Base-by-base conservation (phyloP, 2,329 filamentous ascomycete genomes). In the Pseudopyrenochaeta lycopersici region DNA sequence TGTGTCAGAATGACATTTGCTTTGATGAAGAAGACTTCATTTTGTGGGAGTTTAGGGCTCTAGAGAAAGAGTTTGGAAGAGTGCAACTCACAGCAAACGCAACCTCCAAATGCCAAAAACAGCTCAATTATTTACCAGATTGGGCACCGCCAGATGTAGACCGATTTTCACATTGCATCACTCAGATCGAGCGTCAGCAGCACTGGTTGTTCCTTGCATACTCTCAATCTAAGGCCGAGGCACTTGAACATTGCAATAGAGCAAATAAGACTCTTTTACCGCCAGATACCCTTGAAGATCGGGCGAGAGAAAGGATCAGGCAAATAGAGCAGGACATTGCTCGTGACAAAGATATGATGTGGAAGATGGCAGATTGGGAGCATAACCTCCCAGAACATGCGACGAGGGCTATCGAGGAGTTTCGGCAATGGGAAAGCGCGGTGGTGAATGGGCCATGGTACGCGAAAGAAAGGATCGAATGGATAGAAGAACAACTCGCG, bases 191-290 rank as follows among this genome's bases (percentile, higher is more conserved):
- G 2, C 31, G 17, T 1, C 44, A 53, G 14, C 17, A 18, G 5
- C n/a, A 17, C 6, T 58, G 58, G 56, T 31, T 58, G 2, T 33
- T 42, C 11, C 17, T 56, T 2, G 61, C 61, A 9, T 51, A 50
- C 36, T 18, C 15, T 7, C 58, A 64, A 10, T 45, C 49, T 12
- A 42, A 46, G 18, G 11, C 45, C 4, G 52, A 54, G 14, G 61
- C 61, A 2, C 3, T 56, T 7, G 18, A 30, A 3, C 41, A 55
- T 20, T 60, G 54, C 43, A n/a, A 27, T 4, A n/a, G 17, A 10
- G 53, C 52, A 0, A 39, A 30, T 9, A 40, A 27, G 21, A 18
- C 49, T 3, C 41, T 58, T 2, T 44, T 58, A 1, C 46, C 53
- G 3, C 35, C 45, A 15, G 43, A 21, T 2, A 41, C 44, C 1